Evolutionary conservation across 768 basidiomycete genomes (phyloP).

Genomic region (Grammothele lineata): DNA sequence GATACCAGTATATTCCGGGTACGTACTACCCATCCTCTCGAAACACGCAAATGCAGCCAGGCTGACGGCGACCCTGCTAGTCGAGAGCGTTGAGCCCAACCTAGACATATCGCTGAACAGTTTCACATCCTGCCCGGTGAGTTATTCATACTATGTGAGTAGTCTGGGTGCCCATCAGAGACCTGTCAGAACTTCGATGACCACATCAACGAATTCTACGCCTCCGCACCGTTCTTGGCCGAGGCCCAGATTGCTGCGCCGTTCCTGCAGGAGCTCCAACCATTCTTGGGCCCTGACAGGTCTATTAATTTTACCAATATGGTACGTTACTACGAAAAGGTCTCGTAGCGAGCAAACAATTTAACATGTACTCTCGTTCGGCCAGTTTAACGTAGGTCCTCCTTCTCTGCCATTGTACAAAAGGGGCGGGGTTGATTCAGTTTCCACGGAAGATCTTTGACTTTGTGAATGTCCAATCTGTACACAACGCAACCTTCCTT

Average conservation of each 20-base stretch:
- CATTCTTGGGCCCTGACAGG: constrained; percentile 23
- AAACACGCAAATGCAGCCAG: not conserved
- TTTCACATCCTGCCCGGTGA: constrained; percentile 20
- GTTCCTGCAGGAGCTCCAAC: constrained; percentile 24
- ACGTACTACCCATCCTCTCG: not conserved
- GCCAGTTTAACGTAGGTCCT: not conserved
- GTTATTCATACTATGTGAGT: not conserved
- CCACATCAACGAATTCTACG: constrained; percentile 25
- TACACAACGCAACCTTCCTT: constrained; percentile 35
- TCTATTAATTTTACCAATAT: constrained; percentile 24
- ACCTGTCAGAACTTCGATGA: constrained; percentile 17
- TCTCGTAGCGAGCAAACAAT: not conserved
- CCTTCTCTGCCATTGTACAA: too few species aligned
- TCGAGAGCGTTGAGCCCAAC: constrained; percentile 23
- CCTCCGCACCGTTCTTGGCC: constrained; percentile 23
- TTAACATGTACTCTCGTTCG: not conserved
- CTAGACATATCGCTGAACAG: constrained; percentile 22
- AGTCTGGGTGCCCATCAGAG: not conserved
- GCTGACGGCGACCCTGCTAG: not conserved
- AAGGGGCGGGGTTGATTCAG: not conserved
- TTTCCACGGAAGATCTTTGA: constrained; percentile 27
- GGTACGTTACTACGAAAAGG: constrained; percentile 10
- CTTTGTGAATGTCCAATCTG: constrained; percentile 36
- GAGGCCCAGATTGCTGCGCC: constrained; percentile 18
- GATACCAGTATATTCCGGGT: constrained; percentile 52